Conservation (phyloP, 2,329 filamentous ascomycete species). For the Boeremia exigua region DNA sequence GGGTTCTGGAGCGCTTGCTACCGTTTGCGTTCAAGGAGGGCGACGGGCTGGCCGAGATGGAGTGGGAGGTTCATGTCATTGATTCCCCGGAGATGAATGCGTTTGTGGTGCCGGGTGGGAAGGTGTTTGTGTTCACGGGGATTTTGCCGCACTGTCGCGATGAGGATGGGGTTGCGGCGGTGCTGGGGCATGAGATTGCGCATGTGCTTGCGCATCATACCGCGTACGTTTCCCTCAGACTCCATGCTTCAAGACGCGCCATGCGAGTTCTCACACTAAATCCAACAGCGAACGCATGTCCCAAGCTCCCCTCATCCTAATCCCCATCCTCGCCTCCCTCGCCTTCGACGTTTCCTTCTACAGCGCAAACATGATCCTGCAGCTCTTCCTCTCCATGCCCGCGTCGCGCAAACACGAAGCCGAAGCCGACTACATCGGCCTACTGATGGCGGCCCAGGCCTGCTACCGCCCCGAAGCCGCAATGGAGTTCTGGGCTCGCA, state of each 20-base stretch:
- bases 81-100: constrained; percentile 73
- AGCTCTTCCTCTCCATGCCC: constrained; percentile 70
- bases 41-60: constrained; percentile 48
- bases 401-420: constrained; percentile 74
- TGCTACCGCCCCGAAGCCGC: constrained; percentile 76
- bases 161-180: constrained; percentile 74
- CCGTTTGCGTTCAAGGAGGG: constrained; percentile 63
- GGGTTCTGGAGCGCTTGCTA: constrained; percentile 70
- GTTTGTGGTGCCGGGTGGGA: constrained; percentile 78
- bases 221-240: constrained; percentile 32
- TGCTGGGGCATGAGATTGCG: constrained; percentile 80
- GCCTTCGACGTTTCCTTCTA: constrained; percentile 52
- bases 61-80: constrained; percentile 78
- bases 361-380: constrained; percentile 55
- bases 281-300: constrained; percentile 63
- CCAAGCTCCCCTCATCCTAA: constrained; percentile 47
- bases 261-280: too few species aligned
- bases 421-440: constrained; percentile 80
- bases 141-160: constrained; percentile 70
- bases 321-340: constrained; percentile 46
- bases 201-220: constrained; percentile 63
- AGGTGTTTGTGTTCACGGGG: constrained; percentile 80
- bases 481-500: constrained; percentile 65
- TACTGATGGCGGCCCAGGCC: constrained; percentile 82
- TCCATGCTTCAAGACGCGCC: too few species aligned